Conservation (phyloP, 2,329 filamentous ascomycete species). For the Sporothrix globosa region DNA sequence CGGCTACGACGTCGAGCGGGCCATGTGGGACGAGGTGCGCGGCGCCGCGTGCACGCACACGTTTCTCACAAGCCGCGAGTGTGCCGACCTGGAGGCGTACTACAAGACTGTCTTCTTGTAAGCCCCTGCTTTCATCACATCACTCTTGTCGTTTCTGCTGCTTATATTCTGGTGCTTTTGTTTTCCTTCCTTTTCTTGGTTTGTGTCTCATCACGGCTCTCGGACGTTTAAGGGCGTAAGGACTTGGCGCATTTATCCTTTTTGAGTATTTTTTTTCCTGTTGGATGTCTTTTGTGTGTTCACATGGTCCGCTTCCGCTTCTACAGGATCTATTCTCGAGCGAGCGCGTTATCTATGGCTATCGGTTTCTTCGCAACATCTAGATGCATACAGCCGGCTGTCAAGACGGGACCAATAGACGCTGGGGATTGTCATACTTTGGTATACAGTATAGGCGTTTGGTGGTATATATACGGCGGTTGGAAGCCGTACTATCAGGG, state of each 20-base stretch:
- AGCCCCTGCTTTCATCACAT: too few relatives aligned
- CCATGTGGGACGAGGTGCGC: conserved; percentile 43
- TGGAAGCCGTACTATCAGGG: too few relatives aligned
- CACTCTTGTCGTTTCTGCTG: too few relatives aligned
- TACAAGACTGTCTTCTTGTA: conserved; percentile 29
- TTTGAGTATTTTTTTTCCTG: background rate
- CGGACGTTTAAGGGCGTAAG: background rate
- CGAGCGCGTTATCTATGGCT: background rate
- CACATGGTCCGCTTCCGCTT: background rate
- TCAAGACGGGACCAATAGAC: background rate
- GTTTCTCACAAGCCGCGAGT: conserved; percentile 36
- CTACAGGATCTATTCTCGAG: background rate
- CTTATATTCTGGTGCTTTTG: background rate
- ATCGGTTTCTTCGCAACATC: background rate
- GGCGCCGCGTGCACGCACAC: conserved; percentile 40
- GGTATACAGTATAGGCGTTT: background rate
- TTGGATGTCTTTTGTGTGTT: background rate
- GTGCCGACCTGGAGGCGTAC: conserved; percentile 45
- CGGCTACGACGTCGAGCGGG: conserved; percentile 44
- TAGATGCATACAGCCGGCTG: background rate
- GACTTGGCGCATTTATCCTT: background rate
- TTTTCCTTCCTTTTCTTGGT: background rate
- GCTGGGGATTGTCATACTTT: background rate
- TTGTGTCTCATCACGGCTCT: background rate
- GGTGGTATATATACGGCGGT: too few relatives aligned